These are phyloP conservation scores for Exophiala alcalophila DNA, from an alignment of 2,329 filamentous ascomycete genomes.

Conservation along the genomic window DNA sequence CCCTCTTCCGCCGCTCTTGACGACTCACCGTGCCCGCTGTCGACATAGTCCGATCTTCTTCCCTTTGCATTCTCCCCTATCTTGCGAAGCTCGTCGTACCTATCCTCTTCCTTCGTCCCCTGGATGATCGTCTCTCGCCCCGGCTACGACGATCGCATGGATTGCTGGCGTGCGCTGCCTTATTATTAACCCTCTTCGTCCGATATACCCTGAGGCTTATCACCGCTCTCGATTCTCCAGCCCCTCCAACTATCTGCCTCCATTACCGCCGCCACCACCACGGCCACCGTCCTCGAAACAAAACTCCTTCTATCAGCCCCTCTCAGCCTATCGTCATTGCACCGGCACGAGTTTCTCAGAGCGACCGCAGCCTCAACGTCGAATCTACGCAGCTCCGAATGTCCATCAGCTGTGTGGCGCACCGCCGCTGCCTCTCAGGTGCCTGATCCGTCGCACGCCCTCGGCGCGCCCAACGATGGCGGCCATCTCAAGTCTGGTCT, in stretches of 20 bases:
- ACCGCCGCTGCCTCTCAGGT: conserved; percentile 12
- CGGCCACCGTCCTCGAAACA: no score
- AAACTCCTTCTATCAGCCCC: no score
- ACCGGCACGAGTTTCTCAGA: no score
- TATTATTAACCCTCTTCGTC: conserved; percentile 10
- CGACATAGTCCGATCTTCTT: no score
- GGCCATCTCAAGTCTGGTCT: conserved; percentile 27
- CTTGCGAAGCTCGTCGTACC: conserved; percentile 4
- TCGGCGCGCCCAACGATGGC: conserved; percentile 22
- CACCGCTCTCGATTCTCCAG: conserved; percentile 16
- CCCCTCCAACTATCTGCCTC: conserved; percentile 22
- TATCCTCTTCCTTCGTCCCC: conserved; percentile 7
- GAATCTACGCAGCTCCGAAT: conserved; percentile 18
- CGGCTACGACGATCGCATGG: conserved; percentile 15
- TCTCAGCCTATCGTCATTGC: no score
- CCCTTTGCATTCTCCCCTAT: conserved; percentile 5
- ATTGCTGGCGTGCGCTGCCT: conserved; percentile 17
- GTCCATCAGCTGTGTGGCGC: conserved; percentile 17
- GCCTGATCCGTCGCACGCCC: no score
- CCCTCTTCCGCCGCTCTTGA: conserved; percentile 1
- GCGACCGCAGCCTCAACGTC: conserved; percentile 7
- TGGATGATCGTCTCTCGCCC: conserved; percentile 2
- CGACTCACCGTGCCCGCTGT: no score
- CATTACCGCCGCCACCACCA: conserved; percentile 20
- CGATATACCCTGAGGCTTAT: conserved; percentile 20